phyloP scores from a whole-genome alignment of 495 filamentous ascomycete species.

The Trichoderma reesei region DNA sequence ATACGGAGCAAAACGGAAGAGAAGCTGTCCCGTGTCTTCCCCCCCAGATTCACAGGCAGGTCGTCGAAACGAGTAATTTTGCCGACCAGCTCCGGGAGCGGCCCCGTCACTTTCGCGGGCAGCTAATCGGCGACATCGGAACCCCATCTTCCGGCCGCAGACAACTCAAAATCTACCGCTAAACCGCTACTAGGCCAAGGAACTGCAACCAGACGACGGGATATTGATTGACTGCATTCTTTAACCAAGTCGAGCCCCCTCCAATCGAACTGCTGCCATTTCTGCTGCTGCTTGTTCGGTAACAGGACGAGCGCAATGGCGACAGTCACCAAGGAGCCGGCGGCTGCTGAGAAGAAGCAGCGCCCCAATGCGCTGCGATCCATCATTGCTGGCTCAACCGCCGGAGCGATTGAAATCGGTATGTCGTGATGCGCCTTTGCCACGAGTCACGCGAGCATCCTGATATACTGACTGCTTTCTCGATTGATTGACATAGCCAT shows the following conservation, averaged over 20 bases:
- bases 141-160: constrained; percentile 1
- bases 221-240: no score
- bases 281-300: not conserved
- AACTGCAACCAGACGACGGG: no score
- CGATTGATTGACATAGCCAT: constrained; percentile 53
- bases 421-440: constrained; percentile 9
- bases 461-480: not conserved
- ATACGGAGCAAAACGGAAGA: not conserved
- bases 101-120: not conserved
- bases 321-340: constrained; percentile 19
- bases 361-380: constrained; percentile 76
- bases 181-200: not conserved
- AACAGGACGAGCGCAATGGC: constrained; percentile 10
- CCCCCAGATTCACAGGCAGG: not conserved
- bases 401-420: constrained; percentile 94
- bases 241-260: not conserved
- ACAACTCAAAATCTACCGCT: not conserved
- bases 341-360: constrained; percentile 25
- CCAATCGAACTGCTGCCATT: not conserved
- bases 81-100: not conserved
- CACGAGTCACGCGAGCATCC: not conserved
- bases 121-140: constrained; percentile 3
- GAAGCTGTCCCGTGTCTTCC: not conserved
- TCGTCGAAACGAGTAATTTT: not conserved
- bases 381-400: constrained; percentile 78